Evolutionary conservation across 495 filamentous ascomycete genomes (phyloP), one percentile per base, ranked within the genome.

Genomic region (Daldinia caldariorum): DNA sequence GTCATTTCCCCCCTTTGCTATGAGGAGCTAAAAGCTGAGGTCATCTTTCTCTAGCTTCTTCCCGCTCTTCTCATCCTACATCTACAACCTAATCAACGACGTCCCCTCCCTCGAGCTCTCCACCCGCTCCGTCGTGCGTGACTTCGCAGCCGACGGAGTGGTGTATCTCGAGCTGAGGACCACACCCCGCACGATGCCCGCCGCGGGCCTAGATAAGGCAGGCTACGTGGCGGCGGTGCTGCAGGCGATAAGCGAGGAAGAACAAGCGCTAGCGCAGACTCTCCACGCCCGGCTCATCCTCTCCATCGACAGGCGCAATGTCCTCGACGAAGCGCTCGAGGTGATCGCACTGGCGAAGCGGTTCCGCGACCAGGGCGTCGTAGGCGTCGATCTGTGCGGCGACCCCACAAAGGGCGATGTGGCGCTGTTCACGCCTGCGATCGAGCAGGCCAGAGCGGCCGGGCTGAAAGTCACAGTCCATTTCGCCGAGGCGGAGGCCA

Each of bases 151-250:
- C 26, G 92, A 95, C 65, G 91, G 91, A 31, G 89, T 94, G 10
- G 84, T 88, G 47, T 94, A 96, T 72, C 84, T 94, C 32, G 93
- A 96, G 72, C 85, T 96, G 5, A 88, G 93, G 31, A 94, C 92
- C 5, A 95, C 92, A 4, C 92, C 93, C 4, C 85, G 92, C 41
- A 82, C 85, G 6, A 83, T 88, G 31, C 82, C 85, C 2, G 68
- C 72, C 14, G 81, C 80, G 13, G 76, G 78, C 26, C 77, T 93
- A 14, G 86, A 89, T 13, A 87, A 87, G 68, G 81, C 82, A 10
- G 79, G 81, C 53, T 95, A 95, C 77, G 81, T 94, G 39, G 61
- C 78, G n/a, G 85, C 86, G 2, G 82, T 94, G 37, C 84, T 94
- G 0, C 72, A 76, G 18, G 80, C 85, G 57, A 89, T 94, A 34